phyloP scores from a whole-genome alignment of 1,284 basidiomycete species.

The Termitomyces sp. region DNA sequence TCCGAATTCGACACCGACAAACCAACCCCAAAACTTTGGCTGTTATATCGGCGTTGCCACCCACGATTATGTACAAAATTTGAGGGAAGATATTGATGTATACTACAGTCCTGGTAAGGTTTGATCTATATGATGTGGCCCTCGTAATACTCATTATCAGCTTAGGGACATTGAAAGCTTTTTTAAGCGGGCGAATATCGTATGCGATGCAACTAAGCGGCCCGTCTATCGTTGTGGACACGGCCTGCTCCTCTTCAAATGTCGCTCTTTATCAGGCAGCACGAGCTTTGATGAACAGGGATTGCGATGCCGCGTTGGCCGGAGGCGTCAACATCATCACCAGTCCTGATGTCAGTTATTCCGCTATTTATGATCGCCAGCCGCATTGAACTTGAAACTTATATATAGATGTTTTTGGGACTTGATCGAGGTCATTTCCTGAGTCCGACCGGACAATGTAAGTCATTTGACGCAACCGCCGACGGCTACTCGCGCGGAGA shows the following conservation, averaged over 20 bases:
- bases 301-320: conserved; percentile 64
- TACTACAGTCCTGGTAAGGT: conserved; percentile 63
- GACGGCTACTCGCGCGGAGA: conserved; percentile 73
- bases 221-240: conserved; percentile 66
- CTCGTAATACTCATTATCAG: not conserved
- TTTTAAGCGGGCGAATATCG: conserved; percentile 66
- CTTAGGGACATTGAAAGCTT: conserved; percentile 56
- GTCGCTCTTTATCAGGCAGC: conserved; percentile 66
- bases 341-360: conserved; percentile 58
- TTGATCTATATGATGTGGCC: not conserved
- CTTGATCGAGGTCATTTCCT: conserved; percentile 68
- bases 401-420: conserved; percentile 58
- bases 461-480: conserved; percentile 63
- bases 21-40: conserved; percentile 50
- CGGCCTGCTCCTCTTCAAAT: conserved; percentile 66
- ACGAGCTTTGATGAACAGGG: conserved; percentile 54
- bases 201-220: conserved; percentile 64
- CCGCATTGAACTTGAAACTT: conserved; percentile 3
- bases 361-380: conserved; percentile 4
- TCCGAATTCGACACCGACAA: conserved; percentile 48
- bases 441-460: conserved; percentile 62
- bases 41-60: conserved; percentile 66
- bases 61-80: conserved; percentile 63
- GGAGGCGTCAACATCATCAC: conserved; percentile 72
- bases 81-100: conserved; percentile 57